These are phyloP conservation scores for Bruguiera hainesii DNA, from an alignment of 441 rosid species.

Conservation along the genomic window DNA sequence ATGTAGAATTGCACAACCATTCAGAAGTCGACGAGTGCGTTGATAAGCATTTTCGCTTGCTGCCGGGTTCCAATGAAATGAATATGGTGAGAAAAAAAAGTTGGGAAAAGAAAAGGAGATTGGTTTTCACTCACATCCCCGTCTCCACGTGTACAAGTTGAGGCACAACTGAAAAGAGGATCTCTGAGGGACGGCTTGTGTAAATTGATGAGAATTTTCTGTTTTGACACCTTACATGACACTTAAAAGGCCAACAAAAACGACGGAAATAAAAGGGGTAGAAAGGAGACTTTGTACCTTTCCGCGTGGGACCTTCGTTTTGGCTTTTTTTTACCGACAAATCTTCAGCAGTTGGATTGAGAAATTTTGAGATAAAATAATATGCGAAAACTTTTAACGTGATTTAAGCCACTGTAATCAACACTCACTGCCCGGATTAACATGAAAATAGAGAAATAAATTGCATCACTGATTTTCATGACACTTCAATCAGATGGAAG, in stretches of 20 bases:
- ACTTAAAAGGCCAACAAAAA: not conserved
- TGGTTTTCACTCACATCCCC: not conserved
- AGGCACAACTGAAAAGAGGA: not conserved
- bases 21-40: not conserved
- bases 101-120: not conserved
- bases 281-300: too few relatives aligned
- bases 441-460: not conserved
- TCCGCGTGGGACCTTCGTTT: too few relatives aligned
- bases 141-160: slow-evolving; percentile 18
- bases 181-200: not conserved
- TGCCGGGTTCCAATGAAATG: not conserved
- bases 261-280: too few relatives aligned
- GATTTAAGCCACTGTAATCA: too few relatives aligned
- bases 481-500: not conserved
- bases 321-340: too few relatives aligned
- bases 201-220: not conserved
- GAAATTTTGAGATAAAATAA: too few relatives aligned
- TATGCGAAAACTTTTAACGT: too few relatives aligned
- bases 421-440: not conserved
- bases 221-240: not conserved
- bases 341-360: too few relatives aligned
- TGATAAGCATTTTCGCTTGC: slow-evolving; percentile 13
- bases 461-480: too few relatives aligned
- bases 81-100: not conserved
- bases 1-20: not conserved